Base-by-base conservation (phyloP, 2,329 filamentous ascomycete species). In the Diaporthe capsici region DNA sequence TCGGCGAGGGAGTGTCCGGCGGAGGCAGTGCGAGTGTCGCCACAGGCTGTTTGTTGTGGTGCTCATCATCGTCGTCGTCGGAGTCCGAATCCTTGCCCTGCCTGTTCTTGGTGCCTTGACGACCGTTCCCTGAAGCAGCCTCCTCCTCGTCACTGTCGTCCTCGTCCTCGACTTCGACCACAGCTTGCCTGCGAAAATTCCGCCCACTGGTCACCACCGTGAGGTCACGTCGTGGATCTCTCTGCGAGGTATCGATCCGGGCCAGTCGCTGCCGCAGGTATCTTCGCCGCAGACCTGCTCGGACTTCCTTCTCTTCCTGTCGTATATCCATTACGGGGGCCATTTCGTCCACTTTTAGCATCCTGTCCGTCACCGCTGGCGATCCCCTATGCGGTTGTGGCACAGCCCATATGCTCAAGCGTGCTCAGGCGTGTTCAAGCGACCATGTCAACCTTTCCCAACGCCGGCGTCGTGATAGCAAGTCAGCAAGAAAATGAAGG, bases 401-500 rank as follows among this genome's bases (percentile, higher is more conserved):
- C 60, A 73, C 58, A 65, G 51, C 58, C 58, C 58, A 73, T 73
- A 39, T 37, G 44, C 53, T 60, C 42, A 51, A 49, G 58, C 34
- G 65, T 68, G 47, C 47, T 42, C 65, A 20, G 31, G 42, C 17
- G 55, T 77, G 42, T 47, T 75, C 73, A 75, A 71, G 57, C 73
- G 51, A 76, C 44, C 71, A 77, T 77, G 63, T 73, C 76, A 49
- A 65, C 55, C 44, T 47, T 71, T 28, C 42, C 71, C 55, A 67
- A 73, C 76, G 76, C 76, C 76, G 72, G 76, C 76, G 76, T 77
- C 63, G 71, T 72, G 44, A 47, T 47, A 65, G 34, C 25, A 34
- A 51, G 37, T 51, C 13, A 42, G 31, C 28, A 67, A 57, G 28
- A 17, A 58, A 65, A 65, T 17, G 20, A 28, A n/a, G 49, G 47